Evolutionary conservation across 2,329 filamentous ascomycete genomes (phyloP), one percentile per base, ranked within the genome.

Genomic region (Cordyceps militaris): DNA sequence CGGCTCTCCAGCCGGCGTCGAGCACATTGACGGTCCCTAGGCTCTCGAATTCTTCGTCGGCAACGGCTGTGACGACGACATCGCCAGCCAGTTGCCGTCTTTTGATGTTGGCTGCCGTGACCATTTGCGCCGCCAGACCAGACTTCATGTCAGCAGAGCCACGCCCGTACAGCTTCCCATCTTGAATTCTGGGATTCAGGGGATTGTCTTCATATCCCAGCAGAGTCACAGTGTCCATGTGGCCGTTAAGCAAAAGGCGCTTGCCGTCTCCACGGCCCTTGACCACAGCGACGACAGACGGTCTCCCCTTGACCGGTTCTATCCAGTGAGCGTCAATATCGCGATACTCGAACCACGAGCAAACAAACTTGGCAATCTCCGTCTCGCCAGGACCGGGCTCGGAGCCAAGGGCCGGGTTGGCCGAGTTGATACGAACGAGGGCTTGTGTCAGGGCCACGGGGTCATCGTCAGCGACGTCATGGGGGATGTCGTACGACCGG

Each of bases 111-210:
- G 73, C 67, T 3, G 79, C 61, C 0, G 76, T 69, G 0, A 73
- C 65, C 61, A 82, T 70, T 4, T 68, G 71, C 3, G 77, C 75
- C 4, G 79, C 79, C 1, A 82, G 52, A 0, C 79, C 78, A 3
- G 73, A 66, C 61, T 81, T 82, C 79, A 82, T 82, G 43, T 81
- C 79, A 10, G 74, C 68, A 4, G 73, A 67, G 0, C 79, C 79
- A 11, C 78, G 71, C 0, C 78, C 78, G 38, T 76, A 73, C 1
- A 79, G 62, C 9, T 69, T 69, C 0, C 71, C 74, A 9, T 76
- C 62, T 3, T 67, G 65, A 5, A 76, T 65, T 8, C 68, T 61
- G 2, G 78, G 79, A 10, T 73, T 73, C 1, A 81, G 63, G 0
- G 77, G 69, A 40, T 80, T 71, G 2, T 67, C 69, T 1, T 75